Percentiles rank a stretch among this genome's conserved stretches.
These are phyloP conservation scores for Castanea crenata DNA, from an alignment of 306 rosid genomes.

Conservation along the genomic window DNA sequence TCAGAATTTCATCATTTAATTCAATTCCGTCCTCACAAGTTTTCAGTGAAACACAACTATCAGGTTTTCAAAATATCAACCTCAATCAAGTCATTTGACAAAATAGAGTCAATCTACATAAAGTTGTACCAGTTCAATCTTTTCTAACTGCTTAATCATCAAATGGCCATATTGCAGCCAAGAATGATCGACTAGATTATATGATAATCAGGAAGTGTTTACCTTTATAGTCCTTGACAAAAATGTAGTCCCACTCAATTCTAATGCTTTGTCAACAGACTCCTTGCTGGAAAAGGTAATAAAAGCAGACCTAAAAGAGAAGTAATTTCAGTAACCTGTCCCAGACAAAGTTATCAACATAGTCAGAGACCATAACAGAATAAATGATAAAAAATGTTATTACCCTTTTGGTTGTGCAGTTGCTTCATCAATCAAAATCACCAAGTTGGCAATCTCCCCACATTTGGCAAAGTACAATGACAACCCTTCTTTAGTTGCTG, in stretches of 20 bases:
- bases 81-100: background rate
- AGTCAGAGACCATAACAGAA: background rate
- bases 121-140: background rate
- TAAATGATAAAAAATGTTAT: background rate
- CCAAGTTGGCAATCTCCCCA: slow-evolving; percentile 22
- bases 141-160: background rate
- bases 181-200: background rate
- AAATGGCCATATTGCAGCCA: background rate
- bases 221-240: slow-evolving; percentile 28
- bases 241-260: slow-evolving; percentile 24
- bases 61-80: background rate
- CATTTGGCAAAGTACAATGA: slow-evolving; percentile 25
- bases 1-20: background rate
- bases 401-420: slow-evolving; percentile 31
- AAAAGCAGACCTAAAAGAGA: slow-evolving; percentile 25
- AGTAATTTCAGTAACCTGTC: background rate
- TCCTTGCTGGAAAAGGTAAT: slow-evolving; percentile 29
- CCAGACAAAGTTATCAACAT: background rate
- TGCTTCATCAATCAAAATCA: slow-evolving; percentile 1
- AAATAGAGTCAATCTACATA: background rate
- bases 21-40: background rate
- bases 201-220: background rate
- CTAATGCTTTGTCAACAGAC: slow-evolving; percentile 26
- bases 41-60: background rate
- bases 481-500: slow-evolving; percentile 27